Percentiles rank a stretch among this genome's conserved stretches.
Conservation (phyloP, 805 yeast species). For the Metschnikowia arizonensis region DNA sequence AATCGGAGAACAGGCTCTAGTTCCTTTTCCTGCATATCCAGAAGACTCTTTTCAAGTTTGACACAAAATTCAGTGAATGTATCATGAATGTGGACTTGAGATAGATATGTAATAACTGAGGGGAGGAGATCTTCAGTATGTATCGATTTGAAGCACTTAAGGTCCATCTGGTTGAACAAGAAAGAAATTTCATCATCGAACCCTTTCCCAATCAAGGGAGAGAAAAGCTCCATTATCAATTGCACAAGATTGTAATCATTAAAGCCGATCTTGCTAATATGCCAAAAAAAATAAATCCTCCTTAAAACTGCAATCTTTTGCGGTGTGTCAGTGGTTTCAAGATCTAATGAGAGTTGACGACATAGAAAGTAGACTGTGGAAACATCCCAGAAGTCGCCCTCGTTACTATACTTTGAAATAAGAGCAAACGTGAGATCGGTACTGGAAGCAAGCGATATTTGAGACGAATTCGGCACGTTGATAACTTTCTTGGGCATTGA, state of each 20-base stretch:
- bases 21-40: not conserved
- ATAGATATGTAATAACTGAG: not conserved
- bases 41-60: not conserved
- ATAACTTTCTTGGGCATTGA: not conserved
- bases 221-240: slow-evolving; percentile 3
- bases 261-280: slow-evolving; percentile 6
- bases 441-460: slow-evolving; percentile 25
- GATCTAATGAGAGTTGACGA: slow-evolving; percentile 21
- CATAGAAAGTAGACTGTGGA: slow-evolving; percentile 34
- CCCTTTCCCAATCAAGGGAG: slow-evolving; percentile 5
- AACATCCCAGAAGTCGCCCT: slow-evolving; percentile 31
- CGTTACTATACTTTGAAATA: slow-evolving; percentile 20
- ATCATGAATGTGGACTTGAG: not conserved
- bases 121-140: not conserved
- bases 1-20: not conserved
- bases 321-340: not conserved
- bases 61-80: not conserved
- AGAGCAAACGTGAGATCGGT: slow-evolving; percentile 24
- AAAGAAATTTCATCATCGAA: not conserved
- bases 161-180: slow-evolving; percentile 15
- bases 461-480: slow-evolving; percentile 1
- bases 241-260: not conserved
- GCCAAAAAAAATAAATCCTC: slow-evolving; percentile 7
- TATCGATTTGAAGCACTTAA: not conserved
- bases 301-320: slow-evolving; percentile 5